Percentiles rank a stretch among this genome's conserved stretches.
These are phyloP conservation scores for Xerocomus nothofagi DNA, from an alignment of 1,284 basidiomycete genomes.

Conservation along the genomic window DNA sequence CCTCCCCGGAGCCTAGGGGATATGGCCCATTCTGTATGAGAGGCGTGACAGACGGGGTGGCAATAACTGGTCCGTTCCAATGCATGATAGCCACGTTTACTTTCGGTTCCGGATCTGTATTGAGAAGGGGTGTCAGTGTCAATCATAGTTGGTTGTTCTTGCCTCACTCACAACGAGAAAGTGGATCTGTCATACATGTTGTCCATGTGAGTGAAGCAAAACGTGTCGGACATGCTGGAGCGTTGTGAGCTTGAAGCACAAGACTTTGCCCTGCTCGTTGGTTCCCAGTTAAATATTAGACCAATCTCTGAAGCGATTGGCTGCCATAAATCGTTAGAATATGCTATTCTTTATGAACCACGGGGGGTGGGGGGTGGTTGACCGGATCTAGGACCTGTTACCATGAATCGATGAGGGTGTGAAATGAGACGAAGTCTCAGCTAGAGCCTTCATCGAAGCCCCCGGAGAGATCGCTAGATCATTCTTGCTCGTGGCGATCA, in stretches of 20 bases:
- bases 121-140: slow-evolving; percentile 8
- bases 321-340: slow-evolving; percentile 8
- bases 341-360: slow-evolving; percentile 1
- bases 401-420: background rate
- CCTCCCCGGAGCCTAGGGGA: background rate
- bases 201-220: background rate
- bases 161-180: slow-evolving; percentile 14
- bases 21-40: background rate
- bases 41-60: background rate
- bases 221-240: slow-evolving; percentile 11
- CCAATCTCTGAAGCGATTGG: slow-evolving; percentile 5
- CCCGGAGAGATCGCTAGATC: background rate
- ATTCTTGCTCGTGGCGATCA: slow-evolving; percentile 20
- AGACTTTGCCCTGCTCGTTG: background rate
- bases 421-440: background rate
- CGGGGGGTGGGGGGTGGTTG: background rate
- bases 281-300: slow-evolving; percentile 14
- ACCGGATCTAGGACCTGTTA: slow-evolving; percentile 7
- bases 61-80: background rate
- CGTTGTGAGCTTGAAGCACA: background rate
- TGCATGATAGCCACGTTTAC: background rate
- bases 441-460: background rate
- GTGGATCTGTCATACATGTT: background rate
- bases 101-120: slow-evolving; percentile 6
- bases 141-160: background rate